Conservation (phyloP, 2,329 filamentous ascomycete genomes). For the Claviceps spartinae region DNA sequence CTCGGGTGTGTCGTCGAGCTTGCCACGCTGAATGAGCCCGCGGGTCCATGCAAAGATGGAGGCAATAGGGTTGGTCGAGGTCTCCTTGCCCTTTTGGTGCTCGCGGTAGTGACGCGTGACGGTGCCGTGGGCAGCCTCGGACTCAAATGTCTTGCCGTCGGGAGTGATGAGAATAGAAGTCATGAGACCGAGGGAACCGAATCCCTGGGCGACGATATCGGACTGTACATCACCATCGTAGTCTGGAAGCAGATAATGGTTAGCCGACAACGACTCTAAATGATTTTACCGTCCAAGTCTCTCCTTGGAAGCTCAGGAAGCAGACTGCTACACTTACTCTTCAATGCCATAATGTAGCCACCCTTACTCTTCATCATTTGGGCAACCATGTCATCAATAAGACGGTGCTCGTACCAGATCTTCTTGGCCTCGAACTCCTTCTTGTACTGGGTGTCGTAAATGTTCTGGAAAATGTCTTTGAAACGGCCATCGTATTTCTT, state of each 20-base stretch:
- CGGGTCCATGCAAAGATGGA: slow-evolving; percentile 99
- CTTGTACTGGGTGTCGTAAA: slow-evolving; percentile 82
- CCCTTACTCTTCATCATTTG: slow-evolving; percentile 99
- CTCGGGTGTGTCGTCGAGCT: slow-evolving; percentile 85
- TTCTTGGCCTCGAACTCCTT: slow-evolving; percentile 76
- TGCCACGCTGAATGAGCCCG: slow-evolving; percentile 82
- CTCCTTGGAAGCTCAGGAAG: too few relatives aligned
- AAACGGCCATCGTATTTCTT: slow-evolving; percentile 98
- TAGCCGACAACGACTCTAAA: neutral
- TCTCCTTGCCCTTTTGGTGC: slow-evolving; percentile 95
- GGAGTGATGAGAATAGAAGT: slow-evolving; percentile 95
- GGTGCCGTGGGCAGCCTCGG: slow-evolving; percentile 94
- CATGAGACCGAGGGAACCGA: slow-evolving; percentile 96
- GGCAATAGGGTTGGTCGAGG: slow-evolving; percentile 95
- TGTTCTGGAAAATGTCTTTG: slow-evolving; percentile 98
- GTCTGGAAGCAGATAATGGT: slow-evolving; percentile 40
- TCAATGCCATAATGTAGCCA: slow-evolving; percentile 93
- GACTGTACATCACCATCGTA: slow-evolving; percentile 99
- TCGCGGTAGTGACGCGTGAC: slow-evolving; percentile 98
- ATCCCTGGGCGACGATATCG: slow-evolving; percentile 95
- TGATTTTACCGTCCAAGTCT: neutral
- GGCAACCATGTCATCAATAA: slow-evolving; percentile 99
- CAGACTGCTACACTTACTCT: slow-evolving; percentile 51
- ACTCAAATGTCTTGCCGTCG: slow-evolving; percentile 92
- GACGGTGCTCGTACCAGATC: slow-evolving; percentile 98